phyloP scores from a whole-genome alignment of 768 basidiomycete genomes.

The Tulasnella sp. region DNA sequence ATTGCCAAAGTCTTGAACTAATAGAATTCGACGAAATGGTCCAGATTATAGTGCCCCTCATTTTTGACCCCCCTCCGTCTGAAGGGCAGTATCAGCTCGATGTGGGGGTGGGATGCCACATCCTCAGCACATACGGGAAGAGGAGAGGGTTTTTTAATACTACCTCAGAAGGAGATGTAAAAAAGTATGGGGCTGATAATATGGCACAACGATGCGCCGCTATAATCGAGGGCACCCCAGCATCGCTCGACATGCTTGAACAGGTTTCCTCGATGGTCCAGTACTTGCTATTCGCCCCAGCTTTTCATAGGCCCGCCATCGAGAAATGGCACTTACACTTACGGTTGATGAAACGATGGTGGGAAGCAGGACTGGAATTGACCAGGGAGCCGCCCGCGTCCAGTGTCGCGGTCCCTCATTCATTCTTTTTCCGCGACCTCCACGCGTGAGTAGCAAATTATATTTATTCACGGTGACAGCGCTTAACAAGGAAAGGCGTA shows the following conservation, averaged over 20 bases:
- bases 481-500: neutral
- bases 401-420: neutral
- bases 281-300: neutral
- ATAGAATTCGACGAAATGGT: neutral
- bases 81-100: neutral
- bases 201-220: neutral
- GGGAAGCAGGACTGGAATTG: neutral
- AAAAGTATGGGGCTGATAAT: neutral
- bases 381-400: neutral
- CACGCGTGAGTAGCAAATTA: neutral
- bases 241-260: neutral
- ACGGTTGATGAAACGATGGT: neutral
- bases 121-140: neutral
- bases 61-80: neutral
- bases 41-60: neutral
- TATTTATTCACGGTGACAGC: neutral
- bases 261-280: neutral
- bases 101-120: neutral
- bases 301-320: neutral
- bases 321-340: neutral
- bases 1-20: neutral
- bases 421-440: neutral
- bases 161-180: neutral
- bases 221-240: neutral
- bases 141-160: neutral